Percentiles rank a stretch among this genome's conserved stretches.
phyloP scores from a whole-genome alignment of 345 rosid species.

The Brassica rapa region DNA sequence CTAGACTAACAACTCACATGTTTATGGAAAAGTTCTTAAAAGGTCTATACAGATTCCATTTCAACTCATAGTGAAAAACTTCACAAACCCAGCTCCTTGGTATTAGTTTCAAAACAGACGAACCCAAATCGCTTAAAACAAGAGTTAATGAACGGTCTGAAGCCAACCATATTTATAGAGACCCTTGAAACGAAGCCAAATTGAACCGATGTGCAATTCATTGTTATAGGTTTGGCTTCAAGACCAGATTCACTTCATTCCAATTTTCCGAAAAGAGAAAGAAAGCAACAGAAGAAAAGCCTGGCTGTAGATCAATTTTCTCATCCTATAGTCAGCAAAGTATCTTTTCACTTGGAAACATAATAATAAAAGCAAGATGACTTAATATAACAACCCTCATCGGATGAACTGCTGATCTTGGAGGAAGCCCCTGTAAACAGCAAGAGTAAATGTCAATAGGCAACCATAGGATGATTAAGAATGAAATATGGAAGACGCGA shows the following conservation, averaged over 20 bases:
- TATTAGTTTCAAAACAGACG: conserved; percentile 11
- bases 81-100: conserved; percentile 22
- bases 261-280: conserved; percentile 3
- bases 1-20: conserved; percentile 28
- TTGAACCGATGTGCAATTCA: not conserved
- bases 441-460: conserved; percentile 17
- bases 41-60: conserved; percentile 3
- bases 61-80: not conserved
- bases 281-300: not conserved
- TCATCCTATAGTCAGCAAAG: conserved; percentile 15
- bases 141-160: not conserved
- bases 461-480: conserved; percentile 6
- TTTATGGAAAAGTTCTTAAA: not conserved
- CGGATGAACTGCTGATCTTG: conserved; percentile 97
- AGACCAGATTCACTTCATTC: conserved; percentile 17
- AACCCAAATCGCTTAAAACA: not conserved
- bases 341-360: conserved; percentile 15
- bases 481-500: conserved; percentile 3
- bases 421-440: conserved; percentile 84
- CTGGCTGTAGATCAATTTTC: conserved; percentile 14
- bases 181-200: conserved; percentile 16
- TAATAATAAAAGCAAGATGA: conserved; percentile 29
- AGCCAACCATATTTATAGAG: conserved; percentile 1
- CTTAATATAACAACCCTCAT: conserved; percentile 83
- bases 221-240: conserved; percentile 1